Evolutionary conservation across 192 early-diverging fungal genomes (phyloP), one percentile per base, ranked within the genome.

Genomic region (Umbelopsis sp.): DNA sequence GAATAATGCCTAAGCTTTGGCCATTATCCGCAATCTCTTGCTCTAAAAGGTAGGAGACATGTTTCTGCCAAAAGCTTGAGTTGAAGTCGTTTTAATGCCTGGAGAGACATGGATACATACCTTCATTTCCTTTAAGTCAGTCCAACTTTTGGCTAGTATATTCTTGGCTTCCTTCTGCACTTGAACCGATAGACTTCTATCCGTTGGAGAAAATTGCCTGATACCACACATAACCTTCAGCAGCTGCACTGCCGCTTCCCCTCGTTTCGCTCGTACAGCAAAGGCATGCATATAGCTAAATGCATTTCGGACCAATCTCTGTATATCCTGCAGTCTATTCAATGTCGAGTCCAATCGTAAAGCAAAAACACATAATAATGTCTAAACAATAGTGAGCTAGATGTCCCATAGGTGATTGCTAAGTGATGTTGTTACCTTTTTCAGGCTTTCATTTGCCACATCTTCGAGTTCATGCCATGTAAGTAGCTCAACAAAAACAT

Each of bases 11-110:
- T 9, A 83, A 46, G 25, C 73, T 66, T 25, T 78, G 66, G 6
- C 58, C 70, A 1, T 69, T 74, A 18, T 75, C 71, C 69, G 76
- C 73, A 12, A 87, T 82, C 7, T 79, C 72, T 51, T 83, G 68
- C 25, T 81, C 77, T 10, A 85, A 30, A 23, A 87, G 72, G 58
- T 77, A 81, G 0, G 79, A 70, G 23, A 85, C 68, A 22, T 85
- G 76, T 46, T 73, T 77, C 81, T 82, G 52, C n/a, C 74, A 27
- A 69, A 33, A 50, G 45, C 33, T 21, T n/a, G 0, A 22, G 18
- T 10, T 1, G 53, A 1, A 2, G 8, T 27, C 11, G 10, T 46
- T 33, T 46, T 33, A 44, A 25, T 11, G 20, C 1, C 20, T 9
- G 21, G 4, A 46, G 8, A 53, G 49, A 52, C 9, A 69, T 64